phyloP scores from a whole-genome alignment of 2,329 filamentous ascomycete species.

The Periconia sp. region DNA sequence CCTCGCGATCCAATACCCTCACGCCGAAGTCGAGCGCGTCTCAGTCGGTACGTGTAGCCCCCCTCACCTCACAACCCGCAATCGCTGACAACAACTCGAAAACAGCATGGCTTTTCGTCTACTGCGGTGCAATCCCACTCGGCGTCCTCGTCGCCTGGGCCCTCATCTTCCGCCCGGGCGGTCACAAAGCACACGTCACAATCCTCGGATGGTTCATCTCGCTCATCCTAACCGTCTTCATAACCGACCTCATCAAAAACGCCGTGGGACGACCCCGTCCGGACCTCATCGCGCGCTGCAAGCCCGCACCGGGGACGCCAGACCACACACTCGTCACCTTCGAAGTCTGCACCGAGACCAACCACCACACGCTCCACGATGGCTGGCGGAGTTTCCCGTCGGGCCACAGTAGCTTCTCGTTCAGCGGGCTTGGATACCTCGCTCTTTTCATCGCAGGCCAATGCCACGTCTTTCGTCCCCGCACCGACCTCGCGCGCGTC shows the following conservation, averaged over 20 bases:
- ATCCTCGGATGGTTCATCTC: conserved; percentile 75
- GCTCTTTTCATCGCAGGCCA: conserved; percentile 70
- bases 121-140: conserved; percentile 73
- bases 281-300: conserved; percentile 85
- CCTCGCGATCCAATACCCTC: conserved; percentile 79
- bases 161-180: conserved; percentile 59
- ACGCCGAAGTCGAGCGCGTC: conserved; percentile 82
- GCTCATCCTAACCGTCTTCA: conserved; percentile 73
- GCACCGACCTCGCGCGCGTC: conserved; percentile 58
- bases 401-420: conserved; percentile 78
- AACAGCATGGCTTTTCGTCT: conserved; percentile 73
- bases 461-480: conserved; percentile 60
- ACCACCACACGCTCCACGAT: conserved; percentile 72
- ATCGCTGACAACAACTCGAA: conserved; percentile 7
- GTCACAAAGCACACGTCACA: conserved; percentile 83
- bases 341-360: conserved; percentile 71
- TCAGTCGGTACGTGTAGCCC: conserved; percentile 62
- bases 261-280: conserved; percentile 80
- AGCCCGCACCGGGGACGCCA: conserved; percentile 63
- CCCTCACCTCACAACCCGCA: not conserved
- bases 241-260: conserved; percentile 89
- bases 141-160: conserved; percentile 68
- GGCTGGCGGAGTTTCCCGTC: conserved; percentile 84
- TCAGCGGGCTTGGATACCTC: conserved; percentile 75
- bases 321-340: conserved; percentile 60